Evolutionary conservation across 768 basidiomycete genomes (phyloP), one percentile per base, ranked within the genome.

Genomic region (Mycena pura): DNA sequence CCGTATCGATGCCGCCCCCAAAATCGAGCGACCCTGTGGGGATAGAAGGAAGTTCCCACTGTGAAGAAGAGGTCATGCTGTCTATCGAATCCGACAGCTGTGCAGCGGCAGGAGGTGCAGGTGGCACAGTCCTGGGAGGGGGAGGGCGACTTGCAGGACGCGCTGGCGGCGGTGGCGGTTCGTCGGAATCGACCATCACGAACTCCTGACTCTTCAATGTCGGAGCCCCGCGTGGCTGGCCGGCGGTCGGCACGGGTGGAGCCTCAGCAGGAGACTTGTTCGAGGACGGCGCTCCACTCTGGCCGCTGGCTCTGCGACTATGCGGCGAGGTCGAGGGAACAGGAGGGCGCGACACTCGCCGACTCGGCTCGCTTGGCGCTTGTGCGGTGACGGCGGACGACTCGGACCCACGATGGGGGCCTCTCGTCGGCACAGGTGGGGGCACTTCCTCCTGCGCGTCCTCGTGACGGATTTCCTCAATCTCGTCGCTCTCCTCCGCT

Each of bases 11-110:
- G 6, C 73, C 73, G 38, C 68, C 72, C 2, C 80, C 82, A 47
- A 89, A 84, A 60, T 87, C 87, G 21, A 90, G 69, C 5, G 76
- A 71, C 2, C 82, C 78, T 19, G 78, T 83, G 1, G 86, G 84
- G 47, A 90, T 86, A 7, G 81, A 78, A 1, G 90, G 85, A 6
- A 89, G 73, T 62, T 90, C 90, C 88, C 88, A 90, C 64, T 86
- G 86, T 22, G 79, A 80, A 9, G 75, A 76, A 9, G 75, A 76
- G 32, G 41, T 78, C 77, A 28, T 70, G 68, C 36, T 66, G 34
- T 78, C 74, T 3, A 77, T 41, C 3, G 69, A 34, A 36, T 65
- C 64, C 27, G 68, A 59, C 39, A 69, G 63, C 8, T 68, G 70
- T 29, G 60, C 52, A 2, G 65, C 64, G 11, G 73, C 72, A 21